These are phyloP conservation scores for Avena eriantha DNA, from an alignment of 176 grass and related monocot genomes.

Conservation along the genomic window DNA sequence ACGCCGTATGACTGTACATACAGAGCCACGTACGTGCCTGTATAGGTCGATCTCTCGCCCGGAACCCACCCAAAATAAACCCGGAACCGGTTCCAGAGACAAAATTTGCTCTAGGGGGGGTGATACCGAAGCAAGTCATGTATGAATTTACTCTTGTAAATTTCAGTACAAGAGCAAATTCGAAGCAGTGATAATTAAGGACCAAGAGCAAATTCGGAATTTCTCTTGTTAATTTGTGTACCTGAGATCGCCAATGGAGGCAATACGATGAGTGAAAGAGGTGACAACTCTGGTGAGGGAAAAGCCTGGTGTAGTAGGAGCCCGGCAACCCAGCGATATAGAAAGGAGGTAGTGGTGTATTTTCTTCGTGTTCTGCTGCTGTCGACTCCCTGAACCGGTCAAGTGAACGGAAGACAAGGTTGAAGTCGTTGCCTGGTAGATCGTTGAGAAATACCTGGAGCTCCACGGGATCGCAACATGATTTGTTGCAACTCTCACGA, in stretches of 20 bases:
- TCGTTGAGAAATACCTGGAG: conserved; percentile 66
- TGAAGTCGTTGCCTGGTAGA: conserved; percentile 52
- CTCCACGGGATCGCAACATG: neutral
- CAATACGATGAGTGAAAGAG: conserved; percentile 51
- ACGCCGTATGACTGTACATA: too few relatives aligned
- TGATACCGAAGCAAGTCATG: too few relatives aligned
- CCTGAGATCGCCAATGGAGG: conserved; percentile 52
- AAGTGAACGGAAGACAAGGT: conserved; percentile 46
- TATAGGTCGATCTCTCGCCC: too few relatives aligned
- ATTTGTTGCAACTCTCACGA: neutral
- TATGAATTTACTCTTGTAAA: too few relatives aligned
- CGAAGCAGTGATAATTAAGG: too few relatives aligned
- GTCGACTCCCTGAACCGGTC: neutral
- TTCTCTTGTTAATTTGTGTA: neutral
- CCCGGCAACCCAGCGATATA: conserved; percentile 41
- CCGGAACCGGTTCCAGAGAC: too few relatives aligned
- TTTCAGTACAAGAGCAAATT: too few relatives aligned
- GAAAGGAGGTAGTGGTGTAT: neutral
- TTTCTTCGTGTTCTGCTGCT: neutral
- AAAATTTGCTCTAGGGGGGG: too few relatives aligned
- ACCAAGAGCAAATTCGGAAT: too few relatives aligned
- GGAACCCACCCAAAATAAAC: too few relatives aligned
- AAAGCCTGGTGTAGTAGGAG: conserved; percentile 56
- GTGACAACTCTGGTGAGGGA: conserved; percentile 48
- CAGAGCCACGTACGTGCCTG: too few relatives aligned